Evolutionary conservation across 2,329 filamentous ascomycete genomes (phyloP), one percentile per base, ranked within the genome.

Genomic region (Exophiala sp.): DNA sequence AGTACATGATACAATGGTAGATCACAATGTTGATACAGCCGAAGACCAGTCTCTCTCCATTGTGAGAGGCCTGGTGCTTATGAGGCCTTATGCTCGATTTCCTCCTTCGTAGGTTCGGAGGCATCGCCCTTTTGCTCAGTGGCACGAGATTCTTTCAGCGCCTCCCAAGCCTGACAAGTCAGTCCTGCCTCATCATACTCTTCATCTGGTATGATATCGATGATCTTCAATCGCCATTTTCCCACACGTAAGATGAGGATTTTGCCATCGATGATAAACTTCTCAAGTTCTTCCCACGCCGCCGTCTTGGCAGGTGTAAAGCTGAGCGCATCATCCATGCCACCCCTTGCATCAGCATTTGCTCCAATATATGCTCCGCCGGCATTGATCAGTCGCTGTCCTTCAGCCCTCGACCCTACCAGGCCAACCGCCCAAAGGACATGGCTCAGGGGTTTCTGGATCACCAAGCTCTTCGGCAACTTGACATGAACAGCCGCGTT

Each of bases 211-310:
- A 82, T 64, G 35, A 83, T 70, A 39, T 73, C 71, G 23, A 82
- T 70, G 18, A 81, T 66, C 58, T 76, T 77, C 29, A 82, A 69
- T 59, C 77, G 81, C 71, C 76, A 80, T 61, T 83, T 83, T 6
- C 80, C 80, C 1, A 75, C 59, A 52, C 78, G 69, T 8, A 83
- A 56, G 7, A 82, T 71, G n/a, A 83, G 57, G 2, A 77, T 62
- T 1, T 73, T 67, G 22, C 67, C 73, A 21, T 76, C 72, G 4
- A 79, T 63, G 29, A 81, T 64, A 46, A 72, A 77, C 14, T 74
- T 68, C 13, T 73, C 62, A 0, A 73, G 73, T 40, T 72, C 69
- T 1, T 63, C 59, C 65, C 71, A 72, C 1, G 69, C 60, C 9
- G 50, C n/a, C 1, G 47, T 48, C 32, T 70, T 70, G 23, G 48